A percentile compares a stretch with the other conserved stretches of the same genome.
phyloP scores from a whole-genome alignment of 169 alveolate genomes.

The Pseudocohnilembus persalinus region DNA sequence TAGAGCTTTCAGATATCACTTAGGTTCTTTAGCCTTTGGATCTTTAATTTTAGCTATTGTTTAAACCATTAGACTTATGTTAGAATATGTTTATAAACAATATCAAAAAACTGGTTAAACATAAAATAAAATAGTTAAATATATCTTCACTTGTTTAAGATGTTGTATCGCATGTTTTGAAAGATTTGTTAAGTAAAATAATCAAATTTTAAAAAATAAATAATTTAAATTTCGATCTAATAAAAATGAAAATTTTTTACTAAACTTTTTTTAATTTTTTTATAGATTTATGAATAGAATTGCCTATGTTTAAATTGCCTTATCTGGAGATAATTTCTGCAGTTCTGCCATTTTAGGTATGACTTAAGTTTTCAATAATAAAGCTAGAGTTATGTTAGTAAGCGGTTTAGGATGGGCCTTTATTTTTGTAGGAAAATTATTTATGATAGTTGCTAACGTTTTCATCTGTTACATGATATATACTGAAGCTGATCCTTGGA shows the following conservation, averaged over 20 bases:
- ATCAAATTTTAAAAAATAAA: neutral
- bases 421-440: conserved; percentile 57
- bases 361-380: conserved; percentile 72
- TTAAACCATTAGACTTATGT: conserved; percentile 65
- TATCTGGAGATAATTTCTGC: conserved; percentile 88
- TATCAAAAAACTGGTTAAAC: conserved; percentile 19
- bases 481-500: conserved; percentile 38
- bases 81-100: conserved; percentile 36
- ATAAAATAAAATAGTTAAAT: conserved; percentile 28
- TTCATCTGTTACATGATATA: conserved; percentile 54
- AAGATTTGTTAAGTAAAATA: conserved; percentile 65
- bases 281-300: conserved; percentile 73
- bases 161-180: conserved; percentile 84
- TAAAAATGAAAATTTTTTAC: too few species aligned
- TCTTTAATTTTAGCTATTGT: conserved; percentile 85
- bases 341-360: conserved; percentile 82
- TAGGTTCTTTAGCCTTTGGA: conserved; percentile 92
- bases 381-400: conserved; percentile 72
- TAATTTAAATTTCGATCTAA: too few species aligned
- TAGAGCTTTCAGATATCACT: conserved; percentile 84
- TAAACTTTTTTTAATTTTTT: too few species aligned
- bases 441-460: conserved; percentile 44
- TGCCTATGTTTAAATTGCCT: conserved; percentile 90
- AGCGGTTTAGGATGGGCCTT: conserved; percentile 67
- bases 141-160: conserved; percentile 58